Conservation (phyloP, 441 rosid species). For the Bruguiera hainesii region DNA sequence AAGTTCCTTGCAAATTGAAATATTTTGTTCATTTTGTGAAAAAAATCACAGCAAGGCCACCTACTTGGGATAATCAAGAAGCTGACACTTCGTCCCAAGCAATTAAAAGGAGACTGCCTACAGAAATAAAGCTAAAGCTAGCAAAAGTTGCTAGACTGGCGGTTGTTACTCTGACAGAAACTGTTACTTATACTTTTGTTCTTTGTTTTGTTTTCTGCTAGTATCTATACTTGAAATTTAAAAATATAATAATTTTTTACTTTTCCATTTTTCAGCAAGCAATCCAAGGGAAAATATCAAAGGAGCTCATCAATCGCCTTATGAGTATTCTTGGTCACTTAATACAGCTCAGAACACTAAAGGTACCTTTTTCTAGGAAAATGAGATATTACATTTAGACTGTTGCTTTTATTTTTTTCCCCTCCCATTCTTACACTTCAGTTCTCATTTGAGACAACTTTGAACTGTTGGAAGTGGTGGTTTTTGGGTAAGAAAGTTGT, state of each 20-base stretch:
- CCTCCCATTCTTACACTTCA: background rate
- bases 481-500: too few species aligned
- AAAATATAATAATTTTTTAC: background rate
- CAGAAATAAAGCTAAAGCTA: slow-evolving; percentile 66
- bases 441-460: background rate
- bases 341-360: slow-evolving; percentile 77
- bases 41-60: slow-evolving; percentile 59
- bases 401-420: background rate
- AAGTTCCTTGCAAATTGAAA: slow-evolving; percentile 2
- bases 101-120: slow-evolving; percentile 76
- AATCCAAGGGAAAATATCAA: slow-evolving; percentile 66
- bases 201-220: too few species aligned
- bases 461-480: too few species aligned
- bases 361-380: slow-evolving; percentile 35
- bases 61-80: slow-evolving; percentile 57
- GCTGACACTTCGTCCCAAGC: slow-evolving; percentile 57
- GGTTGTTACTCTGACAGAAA: slow-evolving; percentile 25
- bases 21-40: slow-evolving; percentile 11
- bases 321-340: slow-evolving; percentile 75
- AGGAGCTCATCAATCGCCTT: slow-evolving; percentile 66
- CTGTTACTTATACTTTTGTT: background rate
- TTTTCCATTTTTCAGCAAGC: slow-evolving; percentile 38
- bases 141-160: slow-evolving; percentile 79
- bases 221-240: background rate
- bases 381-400: background rate